Base-by-base conservation (phyloP, 768 basidiomycete genomes). In the Mycena chlorophos region DNA sequence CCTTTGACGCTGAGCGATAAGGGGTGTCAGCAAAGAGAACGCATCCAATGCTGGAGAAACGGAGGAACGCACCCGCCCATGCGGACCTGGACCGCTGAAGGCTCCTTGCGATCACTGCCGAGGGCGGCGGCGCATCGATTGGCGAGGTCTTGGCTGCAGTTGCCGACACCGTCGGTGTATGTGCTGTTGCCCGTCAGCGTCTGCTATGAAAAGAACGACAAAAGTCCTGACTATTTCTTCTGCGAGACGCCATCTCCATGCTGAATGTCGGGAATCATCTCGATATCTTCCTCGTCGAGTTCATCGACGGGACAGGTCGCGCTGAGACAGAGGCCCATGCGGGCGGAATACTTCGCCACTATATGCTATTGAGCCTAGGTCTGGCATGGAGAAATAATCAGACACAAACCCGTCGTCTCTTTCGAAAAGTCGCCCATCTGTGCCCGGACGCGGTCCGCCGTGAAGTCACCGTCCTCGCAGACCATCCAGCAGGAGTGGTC, bases 401-500 rank as follows among this genome's bases (percentile, higher is more conserved):
- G 12, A 19, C 2, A 54, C 57, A 5, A 10, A 59, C 61, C 58
- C 4, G 57, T 56, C 12, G 45, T 48, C 19, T 60, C 58, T 12
- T 8, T 8, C 0, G 52, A 54, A 20, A 63, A 63, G 40, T 63
- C 62, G 1, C 62, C 62, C 62, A 63, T 63, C 45, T 54, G 42
- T 27, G 28, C 26, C 8, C 62, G 48, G 10, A 63, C 55, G 27
- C 52, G 55, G 4, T 63, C 39, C 14, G 62, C 62, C 3, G 62
- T 63, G 20, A 63, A 63, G 5, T 55, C 53, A 17, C 49, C 52
- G 3, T 55, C 51, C 19, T 63, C 62, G 19, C 53, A 59, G 0
- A 63, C 50, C 62, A 63, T 63, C 62, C 62, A 63, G 50, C 58
- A 63, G 1, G 62, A 63, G 34, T 57, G 62, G 20, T 63, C 62